phyloP scores from a whole-genome alignment of 495 filamentous ascomycete species.

The Aspergillus egyptiacus region DNA sequence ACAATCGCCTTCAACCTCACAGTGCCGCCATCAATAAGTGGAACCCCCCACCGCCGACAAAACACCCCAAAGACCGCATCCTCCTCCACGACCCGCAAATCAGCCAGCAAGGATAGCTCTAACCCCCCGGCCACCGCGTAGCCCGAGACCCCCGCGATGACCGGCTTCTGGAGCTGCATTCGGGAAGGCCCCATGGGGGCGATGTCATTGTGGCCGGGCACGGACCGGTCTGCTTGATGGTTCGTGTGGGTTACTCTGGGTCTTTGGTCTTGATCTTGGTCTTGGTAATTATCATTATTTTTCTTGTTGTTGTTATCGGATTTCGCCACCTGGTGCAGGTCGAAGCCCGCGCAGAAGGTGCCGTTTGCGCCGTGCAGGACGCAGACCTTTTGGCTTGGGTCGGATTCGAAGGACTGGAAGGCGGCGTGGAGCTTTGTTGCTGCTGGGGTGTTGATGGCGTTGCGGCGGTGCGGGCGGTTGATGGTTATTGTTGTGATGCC shows the following conservation, averaged over 20 bases:
- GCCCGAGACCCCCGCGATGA: constrained; percentile 42
- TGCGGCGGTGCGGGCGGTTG: constrained; percentile 35
- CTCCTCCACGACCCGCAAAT: constrained; percentile 44
- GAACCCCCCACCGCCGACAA: constrained; percentile 45
- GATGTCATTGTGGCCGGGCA: constrained; percentile 22
- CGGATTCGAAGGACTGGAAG: constrained; percentile 38
- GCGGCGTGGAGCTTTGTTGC: constrained; percentile 34
- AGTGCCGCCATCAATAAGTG: constrained; percentile 46
- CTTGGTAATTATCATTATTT: too few species aligned
- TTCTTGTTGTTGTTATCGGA: constrained; percentile 1
- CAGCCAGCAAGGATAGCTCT: constrained; percentile 41
- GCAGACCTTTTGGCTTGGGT: constrained; percentile 41
- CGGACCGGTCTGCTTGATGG: neutral
- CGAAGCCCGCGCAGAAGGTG: constrained; percentile 43
- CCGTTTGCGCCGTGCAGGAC: constrained; percentile 31
- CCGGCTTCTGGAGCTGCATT: constrained; percentile 32
- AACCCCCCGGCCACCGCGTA: constrained; percentile 46
- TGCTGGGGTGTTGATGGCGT: constrained; percentile 35
- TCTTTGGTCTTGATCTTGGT: neutral
- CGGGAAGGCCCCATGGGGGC: constrained; percentile 44
- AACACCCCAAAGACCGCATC: constrained; percentile 46
- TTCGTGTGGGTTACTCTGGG: neutral
- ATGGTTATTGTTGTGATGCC: constrained; percentile 43
- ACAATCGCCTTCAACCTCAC: constrained; percentile 43
- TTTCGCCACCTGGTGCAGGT: constrained; percentile 35